Conservation (phyloP, 108 stramenopile genomes). For the Nitzschia inconspicua region DNA sequence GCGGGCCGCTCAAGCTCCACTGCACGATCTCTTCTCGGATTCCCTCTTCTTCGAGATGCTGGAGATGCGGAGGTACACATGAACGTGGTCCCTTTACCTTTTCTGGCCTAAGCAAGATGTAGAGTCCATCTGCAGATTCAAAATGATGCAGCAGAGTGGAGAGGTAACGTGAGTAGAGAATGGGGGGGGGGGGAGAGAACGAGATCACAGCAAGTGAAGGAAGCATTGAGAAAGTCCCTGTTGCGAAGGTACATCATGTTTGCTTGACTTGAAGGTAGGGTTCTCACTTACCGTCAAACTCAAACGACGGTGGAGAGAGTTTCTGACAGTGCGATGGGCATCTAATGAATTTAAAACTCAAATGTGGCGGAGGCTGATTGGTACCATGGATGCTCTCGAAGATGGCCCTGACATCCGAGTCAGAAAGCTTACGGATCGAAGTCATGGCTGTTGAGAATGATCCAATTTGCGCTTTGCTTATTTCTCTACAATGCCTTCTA, state of each 20-base stretch:
- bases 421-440: conserved; percentile 46
- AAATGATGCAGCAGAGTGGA: too few species aligned
- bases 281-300: conserved; percentile 67
- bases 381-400: conserved; percentile 57
- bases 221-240: conserved; percentile 2
- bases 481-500: too few species aligned
- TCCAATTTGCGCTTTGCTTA: too few species aligned
- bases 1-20: conserved; percentile 70
- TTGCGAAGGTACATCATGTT: too few species aligned
- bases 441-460: conserved; percentile 7
- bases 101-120: conserved; percentile 58
- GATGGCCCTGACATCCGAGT: conserved; percentile 57
- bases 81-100: conserved; percentile 18
- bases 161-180: too few species aligned
- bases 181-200: not conserved
- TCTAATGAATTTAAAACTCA: conserved; percentile 61
- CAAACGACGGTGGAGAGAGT: conserved; percentile 67
- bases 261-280: too few species aligned
- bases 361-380: conserved; percentile 40
- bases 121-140: conserved; percentile 82
- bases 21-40: conserved; percentile 33
- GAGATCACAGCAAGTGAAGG: not conserved
- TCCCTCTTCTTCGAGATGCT: conserved; percentile 29
- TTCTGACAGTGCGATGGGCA: conserved; percentile 49
- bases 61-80: conserved; percentile 42